Conservation (phyloP, 805 yeast species). For the Cyberlindnera mrakii region DNA sequence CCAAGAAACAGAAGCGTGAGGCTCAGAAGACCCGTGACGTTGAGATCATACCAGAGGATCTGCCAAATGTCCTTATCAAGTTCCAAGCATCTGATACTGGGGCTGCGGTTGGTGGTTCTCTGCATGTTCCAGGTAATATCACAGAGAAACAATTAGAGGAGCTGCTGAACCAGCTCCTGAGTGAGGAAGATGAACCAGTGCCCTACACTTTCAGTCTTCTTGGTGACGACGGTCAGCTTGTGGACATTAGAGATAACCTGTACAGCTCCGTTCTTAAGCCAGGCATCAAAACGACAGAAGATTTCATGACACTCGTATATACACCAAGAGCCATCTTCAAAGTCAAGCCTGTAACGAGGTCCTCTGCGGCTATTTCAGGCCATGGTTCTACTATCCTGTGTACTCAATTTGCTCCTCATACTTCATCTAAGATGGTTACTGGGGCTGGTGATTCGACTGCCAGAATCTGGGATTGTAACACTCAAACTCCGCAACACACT, state of each 20-base stretch:
- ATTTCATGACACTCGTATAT: slow-evolving; percentile 80
- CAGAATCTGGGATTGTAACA: slow-evolving; percentile 93
- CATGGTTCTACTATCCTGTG: slow-evolving; percentile 93
- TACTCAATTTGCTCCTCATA: slow-evolving; percentile 88
- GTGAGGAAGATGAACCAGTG: slow-evolving; percentile 60
- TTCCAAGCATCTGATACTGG: slow-evolving; percentile 95
- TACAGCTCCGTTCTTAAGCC: slow-evolving; percentile 82
- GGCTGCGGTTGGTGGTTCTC: slow-evolving; percentile 72
- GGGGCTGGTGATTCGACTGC: slow-evolving; percentile 98
- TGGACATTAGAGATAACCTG: slow-evolving; percentile 74
- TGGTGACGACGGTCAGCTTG: slow-evolving; percentile 39
- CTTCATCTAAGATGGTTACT: slow-evolving; percentile 79
- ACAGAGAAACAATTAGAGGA: slow-evolving; percentile 84
- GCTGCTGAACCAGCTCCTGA: slow-evolving; percentile 72
- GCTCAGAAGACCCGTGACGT: slow-evolving; percentile 81
- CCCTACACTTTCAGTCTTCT: slow-evolving; percentile 83
- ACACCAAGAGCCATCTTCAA: slow-evolving; percentile 95
- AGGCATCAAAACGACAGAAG: slow-evolving; percentile 85
- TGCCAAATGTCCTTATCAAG: slow-evolving; percentile 82
- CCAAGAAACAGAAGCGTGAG: slow-evolving; percentile 77
- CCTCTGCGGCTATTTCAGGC: slow-evolving; percentile 89
- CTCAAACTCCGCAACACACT: slow-evolving; percentile 83
- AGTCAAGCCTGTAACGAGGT: slow-evolving; percentile 84
- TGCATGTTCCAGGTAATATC: slow-evolving; percentile 88
- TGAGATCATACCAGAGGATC: slow-evolving; percentile 63